phyloP scores from a whole-genome alignment of 805 yeast species.

The Yueomyces sp. region DNA sequence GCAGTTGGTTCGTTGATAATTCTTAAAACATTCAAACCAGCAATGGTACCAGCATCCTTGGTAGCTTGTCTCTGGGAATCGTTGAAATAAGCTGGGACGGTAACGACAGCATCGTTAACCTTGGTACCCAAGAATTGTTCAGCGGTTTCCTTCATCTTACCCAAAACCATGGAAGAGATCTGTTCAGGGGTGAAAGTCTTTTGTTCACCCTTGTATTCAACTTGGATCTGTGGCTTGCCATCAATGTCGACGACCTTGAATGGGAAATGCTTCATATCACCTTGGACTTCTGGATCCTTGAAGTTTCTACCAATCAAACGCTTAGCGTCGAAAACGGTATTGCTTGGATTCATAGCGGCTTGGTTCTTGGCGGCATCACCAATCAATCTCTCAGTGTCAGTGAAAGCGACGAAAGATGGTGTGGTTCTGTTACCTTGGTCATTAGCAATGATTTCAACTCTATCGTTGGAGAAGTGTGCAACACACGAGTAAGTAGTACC shows the following conservation, averaged over 20 bases:
- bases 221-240: slow-evolving; percentile 81
- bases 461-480: slow-evolving; percentile 71
- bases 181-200: slow-evolving; percentile 89
- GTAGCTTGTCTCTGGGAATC: slow-evolving; percentile 97
- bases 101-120: slow-evolving; percentile 85
- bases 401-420: slow-evolving; percentile 93
- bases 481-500: slow-evolving; percentile 41
- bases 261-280: slow-evolving; percentile 66
- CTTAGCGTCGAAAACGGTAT: slow-evolving; percentile 93
- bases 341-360: slow-evolving; percentile 90
- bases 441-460: slow-evolving; percentile 45
- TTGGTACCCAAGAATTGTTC: slow-evolving; percentile 76
- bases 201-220: slow-evolving; percentile 77
- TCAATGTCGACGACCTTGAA: slow-evolving; percentile 63
- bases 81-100: slow-evolving; percentile 93
- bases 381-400: slow-evolving; percentile 86
- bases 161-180: slow-evolving; percentile 82
- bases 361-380: slow-evolving; percentile 99
- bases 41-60: slow-evolving; percentile 91
- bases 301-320: slow-evolving; percentile 73
- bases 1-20: slow-evolving; percentile 92
- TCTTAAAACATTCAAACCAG: slow-evolving; percentile 87
- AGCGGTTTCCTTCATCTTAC: slow-evolving; percentile 89
- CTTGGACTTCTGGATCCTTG: slow-evolving; percentile 44
- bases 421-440: slow-evolving; percentile 89